These are phyloP conservation scores for Apiospora kogelbergensis DNA, from an alignment of 2,329 filamentous ascomycete genomes.

Conservation along the genomic window DNA sequence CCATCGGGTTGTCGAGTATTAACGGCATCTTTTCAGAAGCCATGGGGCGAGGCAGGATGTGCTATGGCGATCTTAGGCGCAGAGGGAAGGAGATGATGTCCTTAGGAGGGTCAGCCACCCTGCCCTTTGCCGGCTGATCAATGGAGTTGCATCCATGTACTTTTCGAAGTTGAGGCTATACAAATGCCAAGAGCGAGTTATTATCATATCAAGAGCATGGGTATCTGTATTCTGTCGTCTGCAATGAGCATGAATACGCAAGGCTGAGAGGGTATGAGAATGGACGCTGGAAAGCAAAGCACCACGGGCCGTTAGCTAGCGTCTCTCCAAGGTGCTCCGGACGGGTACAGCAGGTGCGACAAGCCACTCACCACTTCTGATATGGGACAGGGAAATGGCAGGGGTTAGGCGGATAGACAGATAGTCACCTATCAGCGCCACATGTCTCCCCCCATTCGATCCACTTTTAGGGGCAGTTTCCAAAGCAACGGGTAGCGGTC, in stretches of 20 bases:
- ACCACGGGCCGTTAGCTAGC: neutral
- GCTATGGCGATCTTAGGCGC: neutral
- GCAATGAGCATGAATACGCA: neutral
- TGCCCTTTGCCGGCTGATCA: neutral
- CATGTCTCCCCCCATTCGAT: neutral
- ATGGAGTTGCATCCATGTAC: neutral
- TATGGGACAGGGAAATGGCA: neutral
- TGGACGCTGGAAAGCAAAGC: neutral
- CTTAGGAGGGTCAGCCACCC: neutral
- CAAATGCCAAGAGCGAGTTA: neutral
- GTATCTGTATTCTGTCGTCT: neutral
- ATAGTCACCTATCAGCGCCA: neutral
- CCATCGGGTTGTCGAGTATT: constrained; percentile 46
- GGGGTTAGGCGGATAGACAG: neutral
- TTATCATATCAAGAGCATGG: neutral
- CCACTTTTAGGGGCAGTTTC: neutral
- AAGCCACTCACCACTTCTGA: neutral
- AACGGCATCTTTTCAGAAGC: constrained; percentile 36
- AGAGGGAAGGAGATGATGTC: neutral
- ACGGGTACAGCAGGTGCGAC: neutral
- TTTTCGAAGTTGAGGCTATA: neutral
- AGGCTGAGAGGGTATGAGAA: neutral
- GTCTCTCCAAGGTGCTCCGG: too few relatives aligned
- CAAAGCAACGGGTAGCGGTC: neutral
- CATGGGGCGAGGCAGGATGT: neutral